Evolutionary conservation across 2,329 filamentous ascomycete species (phyloP), one percentile per base, ranked within the genome.

Genomic region (Ceratocystis harringtonii): DNA sequence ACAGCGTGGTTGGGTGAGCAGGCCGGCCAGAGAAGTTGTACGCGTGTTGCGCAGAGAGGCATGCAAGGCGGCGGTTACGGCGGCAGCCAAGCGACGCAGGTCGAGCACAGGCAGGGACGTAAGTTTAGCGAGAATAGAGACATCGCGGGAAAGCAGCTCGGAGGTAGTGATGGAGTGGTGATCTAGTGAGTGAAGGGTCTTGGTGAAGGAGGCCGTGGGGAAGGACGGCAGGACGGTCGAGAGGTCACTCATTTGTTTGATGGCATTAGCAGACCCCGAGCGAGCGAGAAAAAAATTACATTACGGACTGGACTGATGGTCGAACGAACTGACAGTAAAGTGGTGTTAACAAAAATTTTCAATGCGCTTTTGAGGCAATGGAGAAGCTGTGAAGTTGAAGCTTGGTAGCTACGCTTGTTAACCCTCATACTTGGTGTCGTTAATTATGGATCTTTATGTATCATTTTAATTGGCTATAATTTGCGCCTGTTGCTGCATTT

Each of bases 101-200:
- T 96, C 90, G 48, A 87, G 81, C 6, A 92, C 79, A 2, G 92
- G 90, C 19, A 96, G 79, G 69, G 87, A 86, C 62, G 91, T 92
- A 73, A 90, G 87, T 77, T 89, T 94, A 66, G 90, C 90, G 69
- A 97, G 84, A 72, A 96, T 88, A 68, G 86, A 80, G 3, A 86
- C 81, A 72, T 96, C 89, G 68, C 95, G 85, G 2, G 89, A 89
- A 71, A 99, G 81, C 61, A 99, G 82, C 73, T 99, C 94, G 70
- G 84, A 85, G 41, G 88, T 89, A 30, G 88, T 88, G 72, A 99
- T 79, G 63, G 81, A 79, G 71, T 89, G 84, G 73, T 84, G 84
- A 77, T 97, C 92, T 65, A 97, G 82, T 25, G 85, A 84, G 2
- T 89, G 86, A 41, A 96, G 77, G 60, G 96, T 84, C 71, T 88